Evolutionary conservation across 768 basidiomycete genomes (phyloP).

Genomic region (Leccinum subgranulosum): DNA sequence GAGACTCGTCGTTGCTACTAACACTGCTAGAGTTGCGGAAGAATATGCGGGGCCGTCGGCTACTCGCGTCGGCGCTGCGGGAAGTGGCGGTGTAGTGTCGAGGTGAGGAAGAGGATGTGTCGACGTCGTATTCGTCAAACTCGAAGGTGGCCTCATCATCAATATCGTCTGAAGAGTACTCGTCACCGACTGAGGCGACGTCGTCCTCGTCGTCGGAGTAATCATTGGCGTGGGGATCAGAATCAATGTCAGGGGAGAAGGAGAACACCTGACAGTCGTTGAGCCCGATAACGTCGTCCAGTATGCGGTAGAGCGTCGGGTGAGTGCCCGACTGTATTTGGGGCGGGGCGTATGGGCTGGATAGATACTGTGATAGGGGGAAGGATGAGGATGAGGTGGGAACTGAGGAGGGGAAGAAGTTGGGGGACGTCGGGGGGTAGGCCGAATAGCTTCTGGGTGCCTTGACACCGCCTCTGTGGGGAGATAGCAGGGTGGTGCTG

Average conservation of each 20-base stretch:
- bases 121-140: constrained; percentile 79
- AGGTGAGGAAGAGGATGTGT: constrained; percentile 39
- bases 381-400: constrained; percentile 69
- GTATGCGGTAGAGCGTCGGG: constrained; percentile 80
- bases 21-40: constrained; percentile 34
- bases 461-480: constrained; percentile 59
- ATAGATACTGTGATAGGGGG: constrained; percentile 54
- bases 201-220: constrained; percentile 79
- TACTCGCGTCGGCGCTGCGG: constrained; percentile 1
- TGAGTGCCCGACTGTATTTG: constrained; percentile 80
- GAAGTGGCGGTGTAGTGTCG: constrained; percentile 9
- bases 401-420: constrained; percentile 74
- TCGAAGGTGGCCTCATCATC: constrained; percentile 74
- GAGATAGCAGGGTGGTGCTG: constrained; percentile 77
- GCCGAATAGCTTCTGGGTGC: constrained; percentile 84
- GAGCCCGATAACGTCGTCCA: constrained; percentile 88
- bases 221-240: constrained; percentile 90
- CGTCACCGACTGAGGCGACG: constrained; percentile 59
- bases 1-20: constrained; percentile 33
- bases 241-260: constrained; percentile 89
- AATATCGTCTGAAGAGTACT: constrained; percentile 66
- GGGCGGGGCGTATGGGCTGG: constrained; percentile 68
- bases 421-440: constrained; percentile 70
- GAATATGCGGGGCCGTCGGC: constrained; percentile 10
- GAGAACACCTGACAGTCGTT: constrained; percentile 94